Evolutionary conservation across 2,329 filamentous ascomycete genomes (phyloP).

Genomic region (Lasiodiplodia citricola): DNA sequence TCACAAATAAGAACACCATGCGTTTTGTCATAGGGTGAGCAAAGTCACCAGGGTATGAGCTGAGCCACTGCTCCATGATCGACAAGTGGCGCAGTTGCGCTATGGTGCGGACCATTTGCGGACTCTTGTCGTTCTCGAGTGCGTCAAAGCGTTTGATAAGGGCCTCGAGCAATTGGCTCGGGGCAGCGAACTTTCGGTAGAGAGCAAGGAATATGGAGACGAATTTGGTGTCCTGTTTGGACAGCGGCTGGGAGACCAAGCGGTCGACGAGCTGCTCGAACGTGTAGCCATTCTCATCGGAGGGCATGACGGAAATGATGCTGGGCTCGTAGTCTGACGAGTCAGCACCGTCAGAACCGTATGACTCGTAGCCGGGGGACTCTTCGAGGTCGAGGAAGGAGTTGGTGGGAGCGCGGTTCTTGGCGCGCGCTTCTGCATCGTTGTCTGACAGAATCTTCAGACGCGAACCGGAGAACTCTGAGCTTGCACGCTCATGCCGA

Average conservation of each 20-base stretch:
- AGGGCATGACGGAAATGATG: constrained; percentile 42
- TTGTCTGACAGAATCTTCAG: constrained; percentile 35
- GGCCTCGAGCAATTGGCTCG: constrained; percentile 75
- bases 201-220: constrained; percentile 86
- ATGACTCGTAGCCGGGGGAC: constrained; percentile 69
- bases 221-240: constrained; percentile 88
- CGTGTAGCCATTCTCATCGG: constrained; percentile 65
- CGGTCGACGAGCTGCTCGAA: constrained; percentile 73
- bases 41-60: constrained; percentile 90
- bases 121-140: constrained; percentile 68
- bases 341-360: constrained; percentile 70
- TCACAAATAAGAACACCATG: constrained; percentile 76
- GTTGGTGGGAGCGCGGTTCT: constrained; percentile 42
- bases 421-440: constrained; percentile 33
- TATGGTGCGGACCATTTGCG: constrained; percentile 77
- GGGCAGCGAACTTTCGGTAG: constrained; percentile 91
- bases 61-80: constrained; percentile 87
- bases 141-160: constrained; percentile 78
- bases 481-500: constrained; percentile 54
- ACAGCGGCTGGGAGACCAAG: constrained; percentile 80
- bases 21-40: constrained; percentile 75
- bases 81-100: constrained; percentile 84
- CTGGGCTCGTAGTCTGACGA: constrained; percentile 64
- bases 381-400: constrained; percentile 72
- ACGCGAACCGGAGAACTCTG: constrained; percentile 48